Conservation (phyloP, 495 filamentous ascomycete species). For the Usnea hakonensis region DNA sequence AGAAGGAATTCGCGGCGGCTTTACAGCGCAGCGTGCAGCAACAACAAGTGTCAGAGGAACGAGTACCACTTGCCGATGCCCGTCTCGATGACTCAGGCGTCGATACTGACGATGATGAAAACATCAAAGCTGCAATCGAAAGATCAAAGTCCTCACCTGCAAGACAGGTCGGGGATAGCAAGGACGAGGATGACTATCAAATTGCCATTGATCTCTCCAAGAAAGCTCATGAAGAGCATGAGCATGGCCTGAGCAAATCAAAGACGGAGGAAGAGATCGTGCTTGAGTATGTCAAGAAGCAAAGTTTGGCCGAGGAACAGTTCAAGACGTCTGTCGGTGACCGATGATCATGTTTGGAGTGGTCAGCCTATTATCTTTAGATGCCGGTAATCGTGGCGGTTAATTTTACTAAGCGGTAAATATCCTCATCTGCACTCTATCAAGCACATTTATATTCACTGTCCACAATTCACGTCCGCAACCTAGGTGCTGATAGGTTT, state of each 20-base stretch:
- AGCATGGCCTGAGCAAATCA: constrained; percentile 34
- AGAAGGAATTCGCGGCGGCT: constrained; percentile 20
- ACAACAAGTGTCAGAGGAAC: background rate
- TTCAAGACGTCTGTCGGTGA: constrained; percentile 8
- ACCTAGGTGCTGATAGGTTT: too few relatives aligned
- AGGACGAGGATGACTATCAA: constrained; percentile 41
- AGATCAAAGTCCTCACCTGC: constrained; percentile 27
- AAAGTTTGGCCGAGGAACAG: constrained; percentile 59
- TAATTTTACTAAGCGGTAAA: background rate
- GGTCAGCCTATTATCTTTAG: background rate
- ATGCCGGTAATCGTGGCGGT: background rate
- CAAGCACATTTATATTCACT: too few relatives aligned
- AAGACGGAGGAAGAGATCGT: constrained; percentile 64
- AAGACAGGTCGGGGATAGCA: constrained; percentile 19
- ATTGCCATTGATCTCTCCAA: constrained; percentile 42
- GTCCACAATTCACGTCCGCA: too few relatives aligned
- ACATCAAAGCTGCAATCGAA: constrained; percentile 30
- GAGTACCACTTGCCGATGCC: constrained; percentile 10
- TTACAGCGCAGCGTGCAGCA: constrained; percentile 17
- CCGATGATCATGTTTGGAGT: background rate
- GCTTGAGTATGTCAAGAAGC: constrained; percentile 68
- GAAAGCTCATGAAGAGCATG: constrained; percentile 25
- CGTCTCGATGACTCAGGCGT: constrained; percentile 28
- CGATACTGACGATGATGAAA: constrained; percentile 36
- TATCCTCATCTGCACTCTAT: too few relatives aligned